Percentiles rank a stretch among this genome's conserved stretches.
Conservation (phyloP, 225 moss, liverwort and hornwort species). For the Polytrichum formosum region DNA sequence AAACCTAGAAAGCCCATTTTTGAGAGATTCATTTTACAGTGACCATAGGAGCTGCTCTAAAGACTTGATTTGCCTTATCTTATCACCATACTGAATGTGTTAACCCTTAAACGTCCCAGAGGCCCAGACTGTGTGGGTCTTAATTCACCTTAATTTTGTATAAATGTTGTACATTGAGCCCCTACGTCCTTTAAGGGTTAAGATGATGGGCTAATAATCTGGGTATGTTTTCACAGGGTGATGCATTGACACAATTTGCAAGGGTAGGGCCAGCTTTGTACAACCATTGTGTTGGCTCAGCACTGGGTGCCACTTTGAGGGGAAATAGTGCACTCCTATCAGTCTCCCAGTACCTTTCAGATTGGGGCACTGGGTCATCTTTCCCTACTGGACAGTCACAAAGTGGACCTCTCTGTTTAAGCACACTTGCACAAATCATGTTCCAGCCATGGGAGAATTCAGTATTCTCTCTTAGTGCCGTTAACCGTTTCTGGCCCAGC, state of each 20-base stretch:
- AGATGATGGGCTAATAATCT: neutral
- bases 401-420: constrained; percentile 65
- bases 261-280: constrained; percentile 77
- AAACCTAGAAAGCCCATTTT: too few species aligned
- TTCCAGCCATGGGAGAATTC: constrained; percentile 80
- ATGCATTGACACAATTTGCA: constrained; percentile 76
- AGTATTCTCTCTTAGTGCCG: constrained; percentile 74
- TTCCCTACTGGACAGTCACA: constrained; percentile 25
- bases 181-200: too few species aligned
- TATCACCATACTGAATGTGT: too few species aligned
- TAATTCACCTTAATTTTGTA: too few species aligned
- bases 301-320: constrained; percentile 69
- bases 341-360: constrained; percentile 81
- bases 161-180: too few species aligned
- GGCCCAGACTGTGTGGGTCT: too few species aligned
- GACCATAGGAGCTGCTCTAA: too few species aligned
- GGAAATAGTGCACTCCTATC: constrained; percentile 63
- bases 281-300: constrained; percentile 78
- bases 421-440: constrained; percentile 83
- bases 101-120: too few species aligned
- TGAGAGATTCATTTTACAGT: too few species aligned
- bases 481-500: constrained; percentile 73
- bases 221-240: constrained; percentile 42
- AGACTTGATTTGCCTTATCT: too few species aligned
- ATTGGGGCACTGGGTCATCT: constrained; percentile 60